Percentiles rank a stretch among this genome's conserved stretches.
Evolutionary conservation across 805 yeast species (phyloP).

Genomic region (Saturnispora bothae): DNA sequence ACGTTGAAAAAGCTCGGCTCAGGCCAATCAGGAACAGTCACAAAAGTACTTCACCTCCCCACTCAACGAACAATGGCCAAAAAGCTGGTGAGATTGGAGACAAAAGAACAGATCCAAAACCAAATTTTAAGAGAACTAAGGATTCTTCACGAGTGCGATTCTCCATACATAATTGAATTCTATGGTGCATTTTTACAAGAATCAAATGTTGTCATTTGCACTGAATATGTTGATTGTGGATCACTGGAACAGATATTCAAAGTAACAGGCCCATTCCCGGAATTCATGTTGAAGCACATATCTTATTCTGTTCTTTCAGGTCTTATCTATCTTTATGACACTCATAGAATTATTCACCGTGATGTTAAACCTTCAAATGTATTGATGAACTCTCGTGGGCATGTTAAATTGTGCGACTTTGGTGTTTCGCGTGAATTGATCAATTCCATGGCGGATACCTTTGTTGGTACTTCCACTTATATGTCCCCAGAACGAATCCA

Average conservation of each 20-base stretch:
- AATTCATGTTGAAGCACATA: constrained; percentile 59
- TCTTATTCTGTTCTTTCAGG: constrained; percentile 74
- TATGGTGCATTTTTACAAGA: constrained; percentile 79
- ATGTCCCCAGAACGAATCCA: constrained; percentile 98
- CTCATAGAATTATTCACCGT: constrained; percentile 84
- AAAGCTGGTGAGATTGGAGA: constrained; percentile 78
- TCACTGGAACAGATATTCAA: constrained; percentile 73
- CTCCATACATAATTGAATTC: constrained; percentile 75
- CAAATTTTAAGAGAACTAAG: constrained; percentile 83
- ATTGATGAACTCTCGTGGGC: constrained; percentile 74
- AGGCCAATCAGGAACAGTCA: constrained; percentile 91
- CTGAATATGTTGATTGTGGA: constrained; percentile 95
- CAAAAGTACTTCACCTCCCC: constrained; percentile 81
- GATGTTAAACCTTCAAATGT: constrained; percentile 96
- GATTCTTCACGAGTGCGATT: constrained; percentile 82
- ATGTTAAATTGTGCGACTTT: constrained; percentile 87
- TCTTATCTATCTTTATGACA: constrained; percentile 65
- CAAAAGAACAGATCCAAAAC: constrained; percentile 63
- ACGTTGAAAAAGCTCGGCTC: constrained; percentile 72
- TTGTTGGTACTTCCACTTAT: constrained; percentile 95
- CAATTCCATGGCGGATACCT: constrained; percentile 92
- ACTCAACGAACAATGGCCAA: constrained; percentile 84
- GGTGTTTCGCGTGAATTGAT: constrained; percentile 91
- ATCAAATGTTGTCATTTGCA: constrained; percentile 74
- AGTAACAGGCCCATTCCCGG: constrained; percentile 53